Evolutionary conservation across 1,284 basidiomycete genomes (phyloP).

Genomic region (Ceraceosorus bombacis): DNA sequence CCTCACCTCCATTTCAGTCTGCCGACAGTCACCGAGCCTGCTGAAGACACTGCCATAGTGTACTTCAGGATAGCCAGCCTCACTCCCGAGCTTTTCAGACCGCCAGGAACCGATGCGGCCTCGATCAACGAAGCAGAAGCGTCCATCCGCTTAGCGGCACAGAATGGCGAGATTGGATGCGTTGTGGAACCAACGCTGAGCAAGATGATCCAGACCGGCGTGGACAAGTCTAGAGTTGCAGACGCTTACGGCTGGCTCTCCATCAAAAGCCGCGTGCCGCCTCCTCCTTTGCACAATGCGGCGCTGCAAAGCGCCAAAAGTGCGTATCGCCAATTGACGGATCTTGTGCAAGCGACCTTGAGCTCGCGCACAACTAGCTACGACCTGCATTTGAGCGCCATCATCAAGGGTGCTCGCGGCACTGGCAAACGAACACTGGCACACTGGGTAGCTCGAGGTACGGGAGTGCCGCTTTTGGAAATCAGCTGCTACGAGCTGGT

Average conservation of each 20-base stretch:
- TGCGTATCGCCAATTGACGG: slow-evolving; percentile 20
- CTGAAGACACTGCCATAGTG: slow-evolving; percentile 51
- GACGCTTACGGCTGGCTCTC: slow-evolving; percentile 58
- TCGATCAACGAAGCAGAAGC: too few relatives aligned
- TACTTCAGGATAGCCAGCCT: slow-evolving; percentile 76
- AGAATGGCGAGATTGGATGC: slow-evolving; percentile 68
- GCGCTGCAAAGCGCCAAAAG: slow-evolving; percentile 22
- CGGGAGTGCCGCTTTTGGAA: slow-evolving; percentile 74
- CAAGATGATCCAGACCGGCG: slow-evolving; percentile 68
- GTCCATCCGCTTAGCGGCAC: slow-evolving; percentile 13
- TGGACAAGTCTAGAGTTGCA: slow-evolving; percentile 64
- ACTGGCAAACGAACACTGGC: slow-evolving; percentile 64
- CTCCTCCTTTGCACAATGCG: slow-evolving; percentile 16
- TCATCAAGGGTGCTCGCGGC: slow-evolving; percentile 68
- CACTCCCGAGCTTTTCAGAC: slow-evolving; percentile 57
- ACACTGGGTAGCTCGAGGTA: slow-evolving; percentile 57
- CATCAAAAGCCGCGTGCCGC: slow-evolving; percentile 48
- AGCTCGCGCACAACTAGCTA: slow-evolving; percentile 26
- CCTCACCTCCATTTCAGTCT: slow-evolving; percentile 2
- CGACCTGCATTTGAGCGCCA: slow-evolving; percentile 50
- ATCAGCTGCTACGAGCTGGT: slow-evolving; percentile 81
- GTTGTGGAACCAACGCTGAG: slow-evolving; percentile 70
- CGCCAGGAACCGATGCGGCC: slow-evolving; percentile 28
- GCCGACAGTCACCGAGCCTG: slow-evolving; percentile 2
- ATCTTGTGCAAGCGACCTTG: slow-evolving; percentile 38